A percentile compares a stretch with the other conserved stretches of the same genome.
Conservation (phyloP, 805 yeast genomes). For the Kuraishia capsulata region DNA sequence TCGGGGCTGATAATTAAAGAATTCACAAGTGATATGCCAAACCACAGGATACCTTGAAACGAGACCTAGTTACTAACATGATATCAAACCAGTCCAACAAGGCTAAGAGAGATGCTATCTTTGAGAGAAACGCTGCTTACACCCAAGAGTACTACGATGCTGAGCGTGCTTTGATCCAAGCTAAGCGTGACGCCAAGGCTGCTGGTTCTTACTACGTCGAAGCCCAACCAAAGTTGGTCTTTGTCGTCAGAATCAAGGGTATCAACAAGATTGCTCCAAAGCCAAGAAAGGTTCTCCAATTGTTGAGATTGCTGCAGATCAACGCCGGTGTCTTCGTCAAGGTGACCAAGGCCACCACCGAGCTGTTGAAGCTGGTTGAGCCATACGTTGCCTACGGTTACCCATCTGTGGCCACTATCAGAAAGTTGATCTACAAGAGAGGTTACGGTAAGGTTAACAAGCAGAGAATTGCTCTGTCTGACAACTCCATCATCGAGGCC, state of each 20-base stretch:
- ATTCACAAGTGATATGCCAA: no score
- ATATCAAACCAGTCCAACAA: conserved; percentile 26
- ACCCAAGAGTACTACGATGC: conserved; percentile 88
- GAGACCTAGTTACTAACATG: conserved; percentile 1
- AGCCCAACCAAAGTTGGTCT: conserved; percentile 90
- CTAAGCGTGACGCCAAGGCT: conserved; percentile 92
- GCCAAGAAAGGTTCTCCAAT: conserved; percentile 97
- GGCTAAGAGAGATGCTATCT: conserved; percentile 38
- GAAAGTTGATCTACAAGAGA: conserved; percentile 94
- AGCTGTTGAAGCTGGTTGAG: conserved; percentile 88
- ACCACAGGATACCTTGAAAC: no score
- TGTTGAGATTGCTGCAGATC: conserved; percentile 87
- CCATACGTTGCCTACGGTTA: conserved; percentile 97
- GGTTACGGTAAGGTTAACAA: conserved; percentile 96
- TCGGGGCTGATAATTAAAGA: conserved; percentile 62
- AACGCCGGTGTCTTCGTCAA: conserved; percentile 93
- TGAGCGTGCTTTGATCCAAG: conserved; percentile 78
- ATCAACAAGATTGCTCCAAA: conserved; percentile 97
- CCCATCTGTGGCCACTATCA: conserved; percentile 87
- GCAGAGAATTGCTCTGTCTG: conserved; percentile 87
- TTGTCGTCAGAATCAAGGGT: conserved; percentile 99
- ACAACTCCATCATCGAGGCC: conserved; percentile 83
- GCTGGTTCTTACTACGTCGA: conserved; percentile 89
- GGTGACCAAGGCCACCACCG: conserved; percentile 91
- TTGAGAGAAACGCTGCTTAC: conserved; percentile 95